These are phyloP conservation scores for Nemania diffusa DNA, from an alignment of 2,329 filamentous ascomycete genomes.

Conservation along the genomic window DNA sequence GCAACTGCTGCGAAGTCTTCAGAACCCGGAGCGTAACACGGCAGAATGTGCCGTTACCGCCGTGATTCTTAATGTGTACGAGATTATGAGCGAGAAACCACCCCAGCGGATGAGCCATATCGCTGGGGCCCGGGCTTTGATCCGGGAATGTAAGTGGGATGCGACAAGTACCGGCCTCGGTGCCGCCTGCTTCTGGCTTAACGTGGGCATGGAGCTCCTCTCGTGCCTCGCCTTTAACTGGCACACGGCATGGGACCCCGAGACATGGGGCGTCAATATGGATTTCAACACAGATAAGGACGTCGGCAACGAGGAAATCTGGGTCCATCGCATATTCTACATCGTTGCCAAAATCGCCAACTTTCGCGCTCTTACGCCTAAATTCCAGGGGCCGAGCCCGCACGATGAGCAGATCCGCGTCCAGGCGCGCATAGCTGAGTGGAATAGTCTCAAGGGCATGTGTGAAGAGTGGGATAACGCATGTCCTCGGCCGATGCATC, in stretches of 20 bases:
- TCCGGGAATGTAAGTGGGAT: conserved; percentile 91
- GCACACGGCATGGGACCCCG: conserved; percentile 87
- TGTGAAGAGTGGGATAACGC: conserved; percentile 84
- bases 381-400: conserved; percentile 67
- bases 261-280: conserved; percentile 89
- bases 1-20: conserved; percentile 77
- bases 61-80: conserved; percentile 89
- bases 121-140: conserved; percentile 82
- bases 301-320: conserved; percentile 77
- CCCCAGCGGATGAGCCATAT: conserved; percentile 89
- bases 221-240: conserved; percentile 89
- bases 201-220: conserved; percentile 89
- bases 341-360: conserved; percentile 88
- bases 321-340: conserved; percentile 90
- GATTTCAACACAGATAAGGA: conserved; percentile 61
- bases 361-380: conserved; percentile 77
- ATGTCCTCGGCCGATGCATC: conserved; percentile 87
- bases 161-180: conserved; percentile 82
- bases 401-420: conserved; percentile 72
- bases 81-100: conserved; percentile 87
- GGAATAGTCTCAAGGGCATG: conserved; percentile 81
- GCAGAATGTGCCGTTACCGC: conserved; percentile 88
- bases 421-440: conserved; percentile 76
- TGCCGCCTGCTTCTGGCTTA: conserved; percentile 93
- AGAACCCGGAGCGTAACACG: conserved; percentile 86